A percentile compares a stretch with the other conserved stretches of the same genome.
Conservation (phyloP, 108 stramenopile genomes). For the Nitzschia inconspicua region DNA sequence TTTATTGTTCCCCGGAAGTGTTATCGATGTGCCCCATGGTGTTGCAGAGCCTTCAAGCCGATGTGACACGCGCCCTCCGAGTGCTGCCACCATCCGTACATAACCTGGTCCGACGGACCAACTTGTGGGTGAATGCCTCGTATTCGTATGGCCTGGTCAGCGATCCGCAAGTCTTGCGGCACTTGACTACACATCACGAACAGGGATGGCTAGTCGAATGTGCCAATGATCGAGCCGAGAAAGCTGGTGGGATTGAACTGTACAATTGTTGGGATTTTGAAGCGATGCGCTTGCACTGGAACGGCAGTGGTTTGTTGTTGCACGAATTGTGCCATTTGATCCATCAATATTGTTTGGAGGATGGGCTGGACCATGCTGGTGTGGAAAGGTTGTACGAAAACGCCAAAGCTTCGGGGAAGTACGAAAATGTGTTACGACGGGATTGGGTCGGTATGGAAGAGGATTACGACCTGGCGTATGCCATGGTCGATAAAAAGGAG, state of each 20-base stretch:
- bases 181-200: slow-evolving; percentile 76
- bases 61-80: slow-evolving; percentile 46
- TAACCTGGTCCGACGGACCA: slow-evolving; percentile 53
- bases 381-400: slow-evolving; percentile 40
- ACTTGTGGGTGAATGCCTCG: slow-evolving; percentile 67
- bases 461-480: slow-evolving; percentile 43
- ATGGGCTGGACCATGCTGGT: slow-evolving; percentile 51
- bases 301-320: slow-evolving; percentile 74
- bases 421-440: slow-evolving; percentile 53
- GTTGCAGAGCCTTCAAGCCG: slow-evolving; percentile 51
- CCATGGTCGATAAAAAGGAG: slow-evolving; percentile 75
- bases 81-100: slow-evolving; percentile 60
- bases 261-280: slow-evolving; percentile 68
- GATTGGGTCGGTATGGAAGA: slow-evolving; percentile 73
- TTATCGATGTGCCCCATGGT: slow-evolving; percentile 49
- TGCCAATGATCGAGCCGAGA: slow-evolving; percentile 60
- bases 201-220: slow-evolving; percentile 65
- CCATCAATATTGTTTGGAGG: slow-evolving; percentile 63
- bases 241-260: slow-evolving; percentile 71
- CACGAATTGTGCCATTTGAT: slow-evolving; percentile 85
- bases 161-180: slow-evolving; percentile 50
- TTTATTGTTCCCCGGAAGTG: slow-evolving; percentile 55
- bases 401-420: slow-evolving; percentile 46
- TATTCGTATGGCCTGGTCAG: slow-evolving; percentile 56
- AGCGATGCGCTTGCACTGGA: slow-evolving; percentile 76